Base-by-base conservation (phyloP, 495 filamentous ascomycete species). In the Pseudotulostoma volvatum region DNA sequence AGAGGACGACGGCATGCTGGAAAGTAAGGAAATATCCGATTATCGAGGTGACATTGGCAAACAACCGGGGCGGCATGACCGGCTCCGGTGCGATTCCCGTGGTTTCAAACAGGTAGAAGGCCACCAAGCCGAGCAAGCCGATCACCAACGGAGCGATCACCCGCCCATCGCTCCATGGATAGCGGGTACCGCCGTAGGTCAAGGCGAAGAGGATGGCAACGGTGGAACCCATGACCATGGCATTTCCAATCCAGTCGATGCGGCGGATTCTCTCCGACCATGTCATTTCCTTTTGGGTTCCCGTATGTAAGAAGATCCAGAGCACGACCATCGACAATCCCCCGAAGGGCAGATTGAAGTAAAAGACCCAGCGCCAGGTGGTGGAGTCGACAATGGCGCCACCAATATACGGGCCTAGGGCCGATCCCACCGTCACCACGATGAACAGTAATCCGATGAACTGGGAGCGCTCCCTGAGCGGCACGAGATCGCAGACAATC, bases 11-110 rank as follows among this genome's bases (percentile, higher is more conserved):
- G 2, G 23, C 7, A 13, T 44, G 31, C 15, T 51, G 15, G 39
- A 56, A 59, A 16, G 53, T 44, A 13, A 56, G 14, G 37, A 47
- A 20, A 20, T 52, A 47, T 0, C 30, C 47, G 1, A 36, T 34
- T 3, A 34, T 7, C 1, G 49, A 48, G 3, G 53, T 53, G 1
- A 45, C 42, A 18, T 50, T 53, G 11, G n/a, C 7, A 20, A 51
- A 52, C 7, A 52, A 23, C 0, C 39, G 31, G 0, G 43, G 38
- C 4, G 57, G 50, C 13, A 47, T 25, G 14, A 39, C 38, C 5
- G 51, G 50, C 20, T 52, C 36, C 14, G 9, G 5, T 4, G 14
- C 36, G 14, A 7, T 9, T 30, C 31, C 31, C 1, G 14, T 5
- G 5, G 4, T 38, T 31, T 39, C 37, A 13, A n/a, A 39, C 1